Base-by-base conservation (phyloP, 2,329 filamentous ascomycete genomes). In the Septoria linicola region DNA sequence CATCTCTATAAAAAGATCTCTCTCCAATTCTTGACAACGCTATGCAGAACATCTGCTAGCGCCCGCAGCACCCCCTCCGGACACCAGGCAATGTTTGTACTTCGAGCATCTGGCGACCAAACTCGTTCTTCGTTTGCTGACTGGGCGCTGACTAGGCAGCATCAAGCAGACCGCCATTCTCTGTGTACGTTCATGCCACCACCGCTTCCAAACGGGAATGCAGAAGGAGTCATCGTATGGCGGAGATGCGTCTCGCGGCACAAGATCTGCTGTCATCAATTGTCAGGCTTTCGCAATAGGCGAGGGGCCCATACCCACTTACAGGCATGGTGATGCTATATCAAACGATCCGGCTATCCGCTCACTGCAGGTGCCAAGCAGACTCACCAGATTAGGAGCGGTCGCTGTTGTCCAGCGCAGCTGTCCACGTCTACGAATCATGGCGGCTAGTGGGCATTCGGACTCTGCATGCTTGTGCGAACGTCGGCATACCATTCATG, bases 251-350 rank as follows among this genome's bases (percentile, higher is more conserved):
- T 23, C 21, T 35, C 10, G 19, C 23, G 20, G n/a, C n/a, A 31
- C 14, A 17, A 23, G n/a, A 20, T 19, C 41, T 27, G 27, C 41
- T 43, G 41, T 23, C 41, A 32, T 31, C 25, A 11, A 19, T 13
- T 17, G 7, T 14, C 25, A 32, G 36, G 25, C 32, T n/a, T 5
- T 8, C 41, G 13, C 14, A 27, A 27, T 27, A 27, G 23, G 23
- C 23, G 23, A 27, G 23, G 23, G 23, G 5, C 23, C 23, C 23
- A 27, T 27, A 10, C 23, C 5, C 5, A 27, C 41, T n/a, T 43
- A 23, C 41, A 43, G 41, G 41, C 41, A 43, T 43, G 41, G 41
- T 43, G 41, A 43, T 43, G 41, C 41, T 43, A 42, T 31, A 32
- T 32, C 27, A 11, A 32, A 8, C 23, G 25, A 27, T n/a, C 41